Evolutionary conservation across 306 rosid species (phyloP).

Genomic region (Cucurbita ficifolia): DNA sequence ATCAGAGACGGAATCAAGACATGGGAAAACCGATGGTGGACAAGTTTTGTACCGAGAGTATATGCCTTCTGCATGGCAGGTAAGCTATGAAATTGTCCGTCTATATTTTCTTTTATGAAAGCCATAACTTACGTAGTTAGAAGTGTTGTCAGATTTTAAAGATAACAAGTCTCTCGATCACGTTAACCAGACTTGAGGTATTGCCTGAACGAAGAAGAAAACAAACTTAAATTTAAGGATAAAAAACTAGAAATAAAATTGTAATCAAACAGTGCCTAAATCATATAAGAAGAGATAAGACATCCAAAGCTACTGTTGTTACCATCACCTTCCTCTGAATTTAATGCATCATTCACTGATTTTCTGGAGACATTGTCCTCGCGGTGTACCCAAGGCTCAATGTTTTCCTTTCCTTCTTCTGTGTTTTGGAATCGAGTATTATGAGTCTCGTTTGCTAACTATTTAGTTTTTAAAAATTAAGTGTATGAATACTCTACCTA

Average conservation of each 20-base stretch:
- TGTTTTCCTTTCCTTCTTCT: background rate
- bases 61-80: constrained; percentile 96
- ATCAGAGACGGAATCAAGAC: constrained; percentile 30
- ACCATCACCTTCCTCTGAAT: background rate
- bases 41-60: constrained; percentile 50
- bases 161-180: background rate
- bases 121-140: background rate
- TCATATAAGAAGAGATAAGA: no score
- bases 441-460: background rate
- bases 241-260: no score
- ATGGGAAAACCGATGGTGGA: constrained; percentile 13
- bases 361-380: background rate
- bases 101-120: background rate
- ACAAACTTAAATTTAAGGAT: no score
- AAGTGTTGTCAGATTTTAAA: background rate
- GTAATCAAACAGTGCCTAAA: no score
- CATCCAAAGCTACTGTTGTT: background rate
- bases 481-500: background rate
- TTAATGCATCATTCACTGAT: background rate
- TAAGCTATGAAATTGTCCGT: constrained; percentile 16
- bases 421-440: background rate
- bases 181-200: background rate
- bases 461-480: background rate
- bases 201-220: background rate
- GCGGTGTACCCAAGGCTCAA: background rate